Percentiles rank a stretch among this genome's conserved stretches.
Evolutionary conservation across 352 stramenopile species (phyloP).

Genomic region (Globisporangium emineosum): DNA sequence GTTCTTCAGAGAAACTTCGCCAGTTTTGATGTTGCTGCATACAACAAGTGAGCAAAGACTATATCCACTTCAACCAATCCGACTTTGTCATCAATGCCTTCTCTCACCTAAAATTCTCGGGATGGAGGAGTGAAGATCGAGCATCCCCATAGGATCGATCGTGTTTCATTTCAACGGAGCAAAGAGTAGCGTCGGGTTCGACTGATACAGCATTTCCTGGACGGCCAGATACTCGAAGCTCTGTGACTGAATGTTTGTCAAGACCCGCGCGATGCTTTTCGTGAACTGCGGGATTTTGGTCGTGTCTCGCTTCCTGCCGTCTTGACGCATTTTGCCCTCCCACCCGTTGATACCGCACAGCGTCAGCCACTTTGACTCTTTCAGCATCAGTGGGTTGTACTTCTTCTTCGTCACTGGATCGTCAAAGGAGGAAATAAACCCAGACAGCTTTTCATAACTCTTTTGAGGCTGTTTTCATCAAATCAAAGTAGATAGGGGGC

Average conservation of each 20-base stretch:
- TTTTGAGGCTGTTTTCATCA: slow-evolving; percentile 39
- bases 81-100: no score
- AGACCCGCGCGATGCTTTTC: slow-evolving; percentile 43
- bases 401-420: slow-evolving; percentile 44
- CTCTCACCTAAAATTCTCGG: background rate
- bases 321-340: slow-evolving; percentile 55
- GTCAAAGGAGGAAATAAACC: slow-evolving; percentile 45
- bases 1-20: background rate
- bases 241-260: slow-evolving; percentile 54
- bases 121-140: background rate
- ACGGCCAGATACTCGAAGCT: slow-evolving; percentile 75
- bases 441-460: slow-evolving; percentile 63
- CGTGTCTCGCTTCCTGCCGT: slow-evolving; percentile 46
- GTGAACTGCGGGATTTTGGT: slow-evolving; percentile 53
- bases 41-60: no score
- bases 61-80: no score
- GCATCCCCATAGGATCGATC: no score
- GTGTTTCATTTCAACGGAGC: slow-evolving; percentile 34
- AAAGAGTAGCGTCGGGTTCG: slow-evolving; percentile 66
- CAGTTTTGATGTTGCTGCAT: background rate
- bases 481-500: background rate
- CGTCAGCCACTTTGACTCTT: slow-evolving; percentile 60
- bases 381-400: slow-evolving; percentile 57
- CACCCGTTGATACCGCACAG: slow-evolving; percentile 64
- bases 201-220: slow-evolving; percentile 65